These are phyloP conservation scores for Cryomyces minteri DNA, from an alignment of 495 filamentous ascomycete genomes.

Conservation along the genomic window DNA sequence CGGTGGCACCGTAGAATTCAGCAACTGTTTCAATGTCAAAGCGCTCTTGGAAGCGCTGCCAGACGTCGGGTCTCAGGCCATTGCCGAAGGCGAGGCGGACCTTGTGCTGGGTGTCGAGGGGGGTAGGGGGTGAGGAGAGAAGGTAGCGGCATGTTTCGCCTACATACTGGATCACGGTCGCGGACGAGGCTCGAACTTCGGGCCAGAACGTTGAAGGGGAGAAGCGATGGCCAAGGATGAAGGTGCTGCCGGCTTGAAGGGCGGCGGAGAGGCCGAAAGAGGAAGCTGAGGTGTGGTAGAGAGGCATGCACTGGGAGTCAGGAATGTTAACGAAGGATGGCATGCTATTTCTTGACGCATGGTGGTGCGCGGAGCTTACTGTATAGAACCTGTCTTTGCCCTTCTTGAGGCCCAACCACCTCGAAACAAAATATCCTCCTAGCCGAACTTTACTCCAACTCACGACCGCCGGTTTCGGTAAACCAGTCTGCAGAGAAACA, in stretches of 20 bases:
- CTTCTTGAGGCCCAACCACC: slow-evolving; percentile 36
- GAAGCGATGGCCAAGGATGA: slow-evolving; percentile 66
- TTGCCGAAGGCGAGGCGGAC: slow-evolving; percentile 81
- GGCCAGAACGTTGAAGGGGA: slow-evolving; percentile 67
- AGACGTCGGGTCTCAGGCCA: slow-evolving; percentile 81
- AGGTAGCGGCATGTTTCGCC: slow-evolving; percentile 91
- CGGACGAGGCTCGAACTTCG: slow-evolving; percentile 50
- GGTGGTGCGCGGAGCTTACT: slow-evolving; percentile 22
- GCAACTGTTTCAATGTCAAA: slow-evolving; percentile 65
- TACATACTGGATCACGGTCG: slow-evolving; percentile 85
- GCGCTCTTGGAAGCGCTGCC: slow-evolving; percentile 71
- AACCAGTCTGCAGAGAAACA: slow-evolving; percentile 33
- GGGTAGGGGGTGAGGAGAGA: slow-evolving; percentile 50
- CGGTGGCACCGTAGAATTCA: slow-evolving; percentile 86
- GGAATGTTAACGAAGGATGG: not conserved
- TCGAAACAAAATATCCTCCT: slow-evolving; percentile 31
- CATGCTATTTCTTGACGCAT: slow-evolving; percentile 4
- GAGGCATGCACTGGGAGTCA: slow-evolving; percentile 55
- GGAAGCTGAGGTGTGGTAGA: slow-evolving; percentile 77
- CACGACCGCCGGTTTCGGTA: slow-evolving; percentile 81
- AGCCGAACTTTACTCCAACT: slow-evolving; percentile 50
- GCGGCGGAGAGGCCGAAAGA: slow-evolving; percentile 47
- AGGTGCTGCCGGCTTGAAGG: slow-evolving; percentile 40
- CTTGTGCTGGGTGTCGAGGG: slow-evolving; percentile 54
- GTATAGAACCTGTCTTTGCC: slow-evolving; percentile 61